These are phyloP conservation scores for Monosporozyma siamensis DNA, from an alignment of 805 yeast genomes.

Conservation along the genomic window DNA sequence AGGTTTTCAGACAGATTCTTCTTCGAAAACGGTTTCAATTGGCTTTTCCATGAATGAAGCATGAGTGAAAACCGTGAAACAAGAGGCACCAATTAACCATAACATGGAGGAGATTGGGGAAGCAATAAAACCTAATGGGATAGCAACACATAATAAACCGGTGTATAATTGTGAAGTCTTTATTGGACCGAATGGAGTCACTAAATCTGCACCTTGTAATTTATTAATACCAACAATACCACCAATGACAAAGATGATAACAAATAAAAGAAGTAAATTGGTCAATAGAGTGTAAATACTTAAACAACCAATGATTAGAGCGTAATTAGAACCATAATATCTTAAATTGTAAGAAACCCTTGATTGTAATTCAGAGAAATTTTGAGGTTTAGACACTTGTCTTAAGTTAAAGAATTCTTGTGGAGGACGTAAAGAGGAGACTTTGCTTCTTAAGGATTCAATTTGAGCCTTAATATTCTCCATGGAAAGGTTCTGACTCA, in stretches of 20 bases:
- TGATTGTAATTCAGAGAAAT: constrained; percentile 80
- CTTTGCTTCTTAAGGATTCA: constrained; percentile 46
- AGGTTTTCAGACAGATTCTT: constrained; percentile 43
- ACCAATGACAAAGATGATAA: constrained; percentile 57
- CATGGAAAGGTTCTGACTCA: constrained; percentile 25
- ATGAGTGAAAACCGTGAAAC: constrained; percentile 69
- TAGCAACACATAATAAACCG: constrained; percentile 60
- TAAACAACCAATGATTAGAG: constrained; percentile 58
- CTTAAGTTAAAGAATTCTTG: constrained; percentile 90
- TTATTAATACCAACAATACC: constrained; percentile 74
- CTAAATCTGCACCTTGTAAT: constrained; percentile 76
- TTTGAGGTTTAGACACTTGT: constrained; percentile 82
- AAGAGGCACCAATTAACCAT: constrained; percentile 87
- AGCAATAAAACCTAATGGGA: constrained; percentile 79
- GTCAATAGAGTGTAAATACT: constrained; percentile 82
- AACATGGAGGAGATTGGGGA: constrained; percentile 81
- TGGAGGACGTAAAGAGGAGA: constrained; percentile 73
- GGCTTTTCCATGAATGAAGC: constrained; percentile 93
- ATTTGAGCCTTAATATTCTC: constrained; percentile 37
- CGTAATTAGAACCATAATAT: constrained; percentile 81
- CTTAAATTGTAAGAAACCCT: constrained; percentile 81
- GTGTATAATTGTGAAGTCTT: constrained; percentile 79
- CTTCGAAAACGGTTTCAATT: constrained; percentile 87
- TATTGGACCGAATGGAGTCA: constrained; percentile 60
- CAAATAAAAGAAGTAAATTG: constrained; percentile 76